Evolutionary conservation across 805 yeast species (phyloP).

Genomic region (Kockiozyma suomiensis): DNA sequence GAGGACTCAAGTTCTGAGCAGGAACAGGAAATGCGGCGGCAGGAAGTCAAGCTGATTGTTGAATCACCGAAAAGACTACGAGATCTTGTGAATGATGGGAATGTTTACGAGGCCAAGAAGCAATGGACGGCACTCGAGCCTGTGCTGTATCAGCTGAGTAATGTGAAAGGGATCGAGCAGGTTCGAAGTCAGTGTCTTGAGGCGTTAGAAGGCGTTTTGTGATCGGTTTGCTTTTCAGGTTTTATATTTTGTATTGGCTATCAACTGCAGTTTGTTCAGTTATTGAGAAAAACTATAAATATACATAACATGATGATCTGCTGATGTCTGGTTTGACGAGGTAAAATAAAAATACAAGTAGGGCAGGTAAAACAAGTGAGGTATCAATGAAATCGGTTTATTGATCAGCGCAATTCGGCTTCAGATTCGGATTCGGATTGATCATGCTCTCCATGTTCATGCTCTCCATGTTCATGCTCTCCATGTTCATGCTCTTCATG

Average conservation of each 20-base stretch:
- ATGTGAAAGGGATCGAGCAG: constrained; percentile 14
- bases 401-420: too few relatives aligned
- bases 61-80: constrained; percentile 20
- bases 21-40: not conserved
- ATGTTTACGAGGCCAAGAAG: constrained; percentile 16
- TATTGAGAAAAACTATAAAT: too few relatives aligned
- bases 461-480: not conserved
- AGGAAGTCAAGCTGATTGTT: constrained; percentile 9
- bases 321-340: not conserved
- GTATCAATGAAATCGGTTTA: too few relatives aligned
- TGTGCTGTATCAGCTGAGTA: constrained; percentile 6
- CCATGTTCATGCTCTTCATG: not conserved
- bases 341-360: too few relatives aligned
- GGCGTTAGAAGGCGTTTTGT: constrained; percentile 3
- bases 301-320: too few relatives aligned
- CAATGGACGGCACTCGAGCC: constrained; percentile 22
- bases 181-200: constrained; percentile 20
- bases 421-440: not conserved
- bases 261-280: too few relatives aligned
- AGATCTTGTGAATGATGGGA: constrained; percentile 9
- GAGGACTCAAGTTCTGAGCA: not conserved
- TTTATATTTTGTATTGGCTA: too few relatives aligned
- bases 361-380: too few relatives aligned
- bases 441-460: not conserved
- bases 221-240: too few relatives aligned